Base-by-base conservation (phyloP, 768 basidiomycete genomes). In the Dacryopinax primogenitus region DNA sequence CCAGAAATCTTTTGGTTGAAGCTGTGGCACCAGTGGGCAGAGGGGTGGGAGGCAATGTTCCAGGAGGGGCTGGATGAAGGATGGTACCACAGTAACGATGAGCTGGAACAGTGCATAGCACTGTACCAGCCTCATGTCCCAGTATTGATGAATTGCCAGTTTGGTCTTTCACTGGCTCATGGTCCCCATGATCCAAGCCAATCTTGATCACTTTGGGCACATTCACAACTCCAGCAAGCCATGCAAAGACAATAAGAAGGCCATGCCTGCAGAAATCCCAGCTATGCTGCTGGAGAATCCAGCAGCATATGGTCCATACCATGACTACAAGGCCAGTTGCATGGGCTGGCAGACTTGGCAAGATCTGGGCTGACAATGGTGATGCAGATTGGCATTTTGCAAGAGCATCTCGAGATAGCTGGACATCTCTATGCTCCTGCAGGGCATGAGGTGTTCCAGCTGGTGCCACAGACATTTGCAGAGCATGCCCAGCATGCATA, bases 151-250 rank as follows among this genome's bases (percentile, higher is more conserved):
- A 1, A 61, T 26, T 23, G 1, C n/a, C 58, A 80, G 79, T 0
- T 68, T 78, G n/a, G 65, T 79, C 0, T 81, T 81, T 62, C 73
- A 71, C 0, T 81, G 76, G 75, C 35, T 81, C 0, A 71, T 73
- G 1, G 77, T 80, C 39, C 79, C 78, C 0, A 78, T 72, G 71
- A 64, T 81, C 12, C 80, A 81, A 64, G 18, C 2, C 0, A 76
- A 79, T 64, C 65, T 79, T 0, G 74, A 81, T 63, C 63, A 34
- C 1, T 80, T 71, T 62, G 65, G 64, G 1, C 1, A 44, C 1
- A 63, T 44, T 1, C 36, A 68, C 30, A 78, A 78, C 41, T 45
- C 32, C 13, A 73, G 66, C 0, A 18, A 45, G 2, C 69, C 69
- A 18, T 70, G 73, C 0, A 65, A 69, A 0, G 71, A 78, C 63